These are phyloP conservation scores for Yamadazyma buinensis DNA, from an alignment of 1,139 yeast species.

Conservation along the genomic window DNA sequence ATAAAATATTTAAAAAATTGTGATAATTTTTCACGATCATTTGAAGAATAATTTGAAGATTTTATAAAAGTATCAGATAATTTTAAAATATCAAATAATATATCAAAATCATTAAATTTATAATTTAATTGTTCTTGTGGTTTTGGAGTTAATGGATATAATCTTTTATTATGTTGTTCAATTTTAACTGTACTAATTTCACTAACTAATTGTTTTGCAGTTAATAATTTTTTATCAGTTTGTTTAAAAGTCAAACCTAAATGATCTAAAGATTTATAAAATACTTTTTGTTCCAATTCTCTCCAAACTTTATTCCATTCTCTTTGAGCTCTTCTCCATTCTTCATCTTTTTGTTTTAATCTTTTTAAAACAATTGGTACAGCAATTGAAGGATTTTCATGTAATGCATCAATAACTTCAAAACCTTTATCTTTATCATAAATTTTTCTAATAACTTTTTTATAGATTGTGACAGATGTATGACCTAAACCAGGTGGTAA, in stretches of 20 bases:
- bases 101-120: slow-evolving; percentile 59
- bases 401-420: slow-evolving; percentile 93
- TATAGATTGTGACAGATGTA: slow-evolving; percentile 84
- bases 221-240: slow-evolving; percentile 87
- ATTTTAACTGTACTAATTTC: slow-evolving; percentile 91
- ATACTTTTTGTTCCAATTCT: slow-evolving; percentile 94
- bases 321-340: slow-evolving; percentile 97
- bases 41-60: slow-evolving; percentile 70
- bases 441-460: slow-evolving; percentile 85
- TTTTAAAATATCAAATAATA: slow-evolving; percentile 69
- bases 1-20: slow-evolving; percentile 71
- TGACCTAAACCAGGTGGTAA: slow-evolving; percentile 93
- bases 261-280: slow-evolving; percentile 90
- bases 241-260: slow-evolving; percentile 94
- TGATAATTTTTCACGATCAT: slow-evolving; percentile 76
- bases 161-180: slow-evolving; percentile 73
- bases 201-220: slow-evolving; percentile 84
- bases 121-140: slow-evolving; percentile 79
- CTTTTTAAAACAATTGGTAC: slow-evolving; percentile 90
- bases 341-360: slow-evolving; percentile 95
- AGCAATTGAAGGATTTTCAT: slow-evolving; percentile 91
- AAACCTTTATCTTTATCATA: slow-evolving; percentile 94
- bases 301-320: slow-evolving; percentile 99
- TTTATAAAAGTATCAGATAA: slow-evolving; percentile 70
- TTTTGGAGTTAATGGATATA: slow-evolving; percentile 83